phyloP scores from a whole-genome alignment of 768 basidiomycete species.

The Tephrocybe sp. region DNA sequence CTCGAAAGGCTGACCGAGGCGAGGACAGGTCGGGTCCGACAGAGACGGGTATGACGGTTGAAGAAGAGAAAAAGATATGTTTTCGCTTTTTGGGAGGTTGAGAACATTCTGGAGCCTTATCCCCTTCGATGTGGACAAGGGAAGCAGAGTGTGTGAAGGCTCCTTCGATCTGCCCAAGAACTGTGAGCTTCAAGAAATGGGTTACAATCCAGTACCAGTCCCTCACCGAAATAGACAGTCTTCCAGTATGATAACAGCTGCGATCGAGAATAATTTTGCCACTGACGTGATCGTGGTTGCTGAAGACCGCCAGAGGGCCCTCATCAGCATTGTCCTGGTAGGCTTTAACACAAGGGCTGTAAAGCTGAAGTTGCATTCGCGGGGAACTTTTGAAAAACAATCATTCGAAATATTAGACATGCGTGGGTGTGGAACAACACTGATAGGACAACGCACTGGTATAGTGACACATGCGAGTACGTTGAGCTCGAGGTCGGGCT shows the following conservation, averaged over 20 bases:
- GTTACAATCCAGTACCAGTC: constrained; percentile 10
- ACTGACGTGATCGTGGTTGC: constrained; percentile 55
- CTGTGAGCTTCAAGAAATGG: background rate
- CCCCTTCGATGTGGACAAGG: constrained; percentile 20
- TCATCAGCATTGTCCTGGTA: constrained; percentile 27
- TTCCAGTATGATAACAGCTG: constrained; percentile 50
- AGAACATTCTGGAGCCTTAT: constrained; percentile 12
- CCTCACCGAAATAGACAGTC: constrained; percentile 53
- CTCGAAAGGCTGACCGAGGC: constrained; percentile 39
- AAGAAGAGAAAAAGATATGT: constrained; percentile 51
- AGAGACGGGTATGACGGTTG: constrained; percentile 41
- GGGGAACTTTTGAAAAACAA: constrained; percentile 38
- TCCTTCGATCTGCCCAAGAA: constrained; percentile 54
- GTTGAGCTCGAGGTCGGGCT: constrained; percentile 16
- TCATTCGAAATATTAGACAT: background rate
- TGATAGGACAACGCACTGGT: constrained; percentile 35
- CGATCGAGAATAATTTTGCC: constrained; percentile 60
- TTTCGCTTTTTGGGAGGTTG: constrained; percentile 26
- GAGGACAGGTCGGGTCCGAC: constrained; percentile 25
- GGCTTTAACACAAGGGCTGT: constrained; percentile 60
- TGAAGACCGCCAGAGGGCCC: constrained; percentile 52
- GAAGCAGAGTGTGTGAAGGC: constrained; percentile 44
- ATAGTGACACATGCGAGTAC: constrained; percentile 47
- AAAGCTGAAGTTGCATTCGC: constrained; percentile 58
- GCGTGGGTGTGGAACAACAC: background rate